A percentile compares a stretch with the other conserved stretches of the same genome.
Evolutionary conservation across 176 grass and related monocot species (phyloP).

Genomic region (Carex parvula): DNA sequence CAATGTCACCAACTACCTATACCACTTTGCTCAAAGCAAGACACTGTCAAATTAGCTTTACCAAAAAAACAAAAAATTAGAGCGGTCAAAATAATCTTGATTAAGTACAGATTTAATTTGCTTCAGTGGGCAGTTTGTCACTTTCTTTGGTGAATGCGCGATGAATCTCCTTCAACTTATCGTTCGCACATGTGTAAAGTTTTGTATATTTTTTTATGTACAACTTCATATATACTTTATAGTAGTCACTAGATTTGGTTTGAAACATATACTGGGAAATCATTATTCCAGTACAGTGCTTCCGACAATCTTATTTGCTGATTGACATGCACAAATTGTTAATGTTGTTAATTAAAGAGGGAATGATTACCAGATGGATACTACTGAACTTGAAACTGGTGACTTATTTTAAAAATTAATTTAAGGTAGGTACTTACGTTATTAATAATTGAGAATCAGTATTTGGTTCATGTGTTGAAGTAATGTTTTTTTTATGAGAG

Average conservation of each 20-base stretch:
- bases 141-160: constrained; percentile 1
- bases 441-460: too few relatives aligned
- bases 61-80: not conserved
- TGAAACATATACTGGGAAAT: not conserved
- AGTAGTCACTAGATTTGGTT: not conserved
- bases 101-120: not conserved
- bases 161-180: not conserved
- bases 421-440: too few relatives aligned
- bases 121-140: constrained; percentile 1
- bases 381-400: too few relatives aligned
- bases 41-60: not conserved
- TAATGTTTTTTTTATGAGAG: too few relatives aligned
- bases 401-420: too few relatives aligned
- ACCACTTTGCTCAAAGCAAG: not conserved
- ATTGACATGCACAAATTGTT: not conserved
- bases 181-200: not conserved
- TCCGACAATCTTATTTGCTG: not conserved
- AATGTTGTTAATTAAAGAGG: not conserved
- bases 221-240: not conserved
- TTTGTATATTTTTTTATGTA: not conserved
- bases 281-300: not conserved
- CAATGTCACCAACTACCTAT: too few relatives aligned
- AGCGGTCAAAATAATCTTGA: not conserved
- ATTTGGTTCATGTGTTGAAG: too few relatives aligned
- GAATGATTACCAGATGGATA: not conserved